These are phyloP conservation scores for Cytospora chrysosperma DNA, from an alignment of 2,329 filamentous ascomycete species.

Conservation along the genomic window DNA sequence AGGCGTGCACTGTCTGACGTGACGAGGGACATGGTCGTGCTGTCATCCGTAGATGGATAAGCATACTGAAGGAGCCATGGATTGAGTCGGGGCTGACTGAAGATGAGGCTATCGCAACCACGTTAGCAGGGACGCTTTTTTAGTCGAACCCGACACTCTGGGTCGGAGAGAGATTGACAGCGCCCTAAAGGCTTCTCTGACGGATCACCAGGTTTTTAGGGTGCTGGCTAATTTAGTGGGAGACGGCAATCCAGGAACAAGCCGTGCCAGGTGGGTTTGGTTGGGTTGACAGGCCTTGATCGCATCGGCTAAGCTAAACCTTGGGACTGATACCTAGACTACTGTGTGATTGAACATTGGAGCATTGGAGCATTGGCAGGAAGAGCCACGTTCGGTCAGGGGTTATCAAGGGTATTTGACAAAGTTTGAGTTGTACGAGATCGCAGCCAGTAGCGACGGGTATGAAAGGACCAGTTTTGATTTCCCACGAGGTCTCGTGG, in stretches of 20 bases:
- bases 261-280: constrained; percentile 18
- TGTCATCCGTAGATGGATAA: neutral
- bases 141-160: constrained; percentile 40
- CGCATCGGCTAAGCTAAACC: neutral
- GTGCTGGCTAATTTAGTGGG: constrained; percentile 25
- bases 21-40: neutral
- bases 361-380: neutral
- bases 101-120: constrained; percentile 18
- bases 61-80: neutral
- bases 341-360: too few relatives aligned
- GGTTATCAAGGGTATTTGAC: neutral
- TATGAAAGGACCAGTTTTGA: neutral
- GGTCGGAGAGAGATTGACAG: constrained; percentile 41
- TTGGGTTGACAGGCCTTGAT: constrained; percentile 9
- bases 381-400: neutral
- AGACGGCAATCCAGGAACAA: constrained; percentile 23
- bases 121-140: constrained; percentile 34
- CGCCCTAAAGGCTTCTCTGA: constrained; percentile 31
- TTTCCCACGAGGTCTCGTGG: neutral
- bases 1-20: neutral
- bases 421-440: neutral
- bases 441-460: neutral
- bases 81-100: neutral
- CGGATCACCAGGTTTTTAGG: constrained; percentile 23
- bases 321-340: too few relatives aligned